These are phyloP conservation scores for Monosporascus sp. DNA, from an alignment of 2,329 filamentous ascomycete species.

Conservation along the genomic window DNA sequence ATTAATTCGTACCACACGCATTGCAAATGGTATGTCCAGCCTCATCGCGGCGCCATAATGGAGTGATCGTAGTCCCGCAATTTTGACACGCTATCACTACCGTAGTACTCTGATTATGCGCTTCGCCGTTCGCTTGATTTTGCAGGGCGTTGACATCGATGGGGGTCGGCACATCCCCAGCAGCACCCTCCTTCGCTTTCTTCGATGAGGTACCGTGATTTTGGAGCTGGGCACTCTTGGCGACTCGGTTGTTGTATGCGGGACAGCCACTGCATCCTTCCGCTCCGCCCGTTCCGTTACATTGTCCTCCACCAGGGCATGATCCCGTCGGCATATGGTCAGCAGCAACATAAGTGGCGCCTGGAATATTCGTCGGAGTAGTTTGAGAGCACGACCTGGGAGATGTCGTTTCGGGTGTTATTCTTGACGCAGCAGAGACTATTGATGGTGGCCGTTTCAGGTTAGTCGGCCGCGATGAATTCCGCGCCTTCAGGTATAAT, in stretches of 20 bases:
- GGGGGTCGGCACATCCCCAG: slow-evolving; percentile 35
- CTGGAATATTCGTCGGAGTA: slow-evolving; percentile 32
- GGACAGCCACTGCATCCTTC: slow-evolving; percentile 94
- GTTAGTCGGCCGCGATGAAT: slow-evolving; percentile 84
- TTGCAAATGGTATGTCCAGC: slow-evolving; percentile 97
- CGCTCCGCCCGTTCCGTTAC: slow-evolving; percentile 92
- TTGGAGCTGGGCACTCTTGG: slow-evolving; percentile 73
- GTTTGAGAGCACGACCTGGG: slow-evolving; percentile 34
- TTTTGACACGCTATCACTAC: slow-evolving; percentile 93
- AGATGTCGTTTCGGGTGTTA: slow-evolving; percentile 34
- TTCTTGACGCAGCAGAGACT: slow-evolving; percentile 38
- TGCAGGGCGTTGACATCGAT: slow-evolving; percentile 46
- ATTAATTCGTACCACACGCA: slow-evolving; percentile 71
- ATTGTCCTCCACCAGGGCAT: slow-evolving; percentile 89
- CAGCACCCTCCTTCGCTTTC: slow-evolving; percentile 17
- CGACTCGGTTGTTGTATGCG: slow-evolving; percentile 93
- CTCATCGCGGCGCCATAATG: slow-evolving; percentile 91
- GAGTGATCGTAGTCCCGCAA: slow-evolving; percentile 93
- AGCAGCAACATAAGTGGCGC: slow-evolving; percentile 69
- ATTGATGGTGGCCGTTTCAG: slow-evolving; percentile 68
- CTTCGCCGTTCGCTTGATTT: slow-evolving; percentile 20
- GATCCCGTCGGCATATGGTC: slow-evolving; percentile 76
- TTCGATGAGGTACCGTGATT: slow-evolving; percentile 27
- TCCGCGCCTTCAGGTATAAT: slow-evolving; percentile 88
- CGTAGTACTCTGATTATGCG: slow-evolving; percentile 42